Evolutionary conservation across 2,329 filamentous ascomycete species (phyloP), one percentile per base, ranked within the genome.

Genomic region (Colletotrichum musicola): DNA sequence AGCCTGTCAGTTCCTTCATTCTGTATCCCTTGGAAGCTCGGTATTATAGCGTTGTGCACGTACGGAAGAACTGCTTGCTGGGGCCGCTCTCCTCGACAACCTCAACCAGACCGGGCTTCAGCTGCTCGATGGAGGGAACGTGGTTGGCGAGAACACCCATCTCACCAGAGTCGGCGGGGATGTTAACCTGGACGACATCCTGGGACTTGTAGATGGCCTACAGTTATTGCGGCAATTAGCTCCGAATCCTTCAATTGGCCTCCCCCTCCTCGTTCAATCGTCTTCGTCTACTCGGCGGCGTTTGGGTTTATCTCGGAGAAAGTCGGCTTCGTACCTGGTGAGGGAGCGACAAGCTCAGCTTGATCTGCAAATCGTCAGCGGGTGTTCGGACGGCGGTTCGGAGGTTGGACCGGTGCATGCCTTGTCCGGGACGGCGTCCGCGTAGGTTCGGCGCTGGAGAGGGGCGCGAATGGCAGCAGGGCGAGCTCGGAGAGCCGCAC

Each of bases 71-170:
- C 85, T 97, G 93, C 90, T 99, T 99, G 92, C 82, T 86, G 80
- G 87, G 87, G 79, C 94, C 93, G 79, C 85, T 89, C 89, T 99
- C 96, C 88, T 98, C 95, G 75, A 98, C 90, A 79, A 99, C 88
- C 88, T 98, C 95, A 75, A 99, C 89, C 75, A 98, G 85, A 79
- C 96, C 96, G 71, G 96, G 95, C 90, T 97, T 97, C 83, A 99
- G 89, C 88, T 99, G 96, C 89, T 99, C 96, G 80, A 99, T 98
- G 71, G 95, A 94, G 73, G 96, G 95, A 78, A 99, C 96, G 90
- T 99, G 96, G 89, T 96, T 97, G 82, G 96, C 96, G 80, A 99
- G 92, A 77, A 99, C 92, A 92, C 96, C 96, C 96, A 99, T 99
- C 78, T 98, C 96, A 82, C 96, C 96, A 72, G 95, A 97, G 83